Base-by-base conservation (phyloP, 768 basidiomycete genomes). In the Stropharia rugosoannulata region DNA sequence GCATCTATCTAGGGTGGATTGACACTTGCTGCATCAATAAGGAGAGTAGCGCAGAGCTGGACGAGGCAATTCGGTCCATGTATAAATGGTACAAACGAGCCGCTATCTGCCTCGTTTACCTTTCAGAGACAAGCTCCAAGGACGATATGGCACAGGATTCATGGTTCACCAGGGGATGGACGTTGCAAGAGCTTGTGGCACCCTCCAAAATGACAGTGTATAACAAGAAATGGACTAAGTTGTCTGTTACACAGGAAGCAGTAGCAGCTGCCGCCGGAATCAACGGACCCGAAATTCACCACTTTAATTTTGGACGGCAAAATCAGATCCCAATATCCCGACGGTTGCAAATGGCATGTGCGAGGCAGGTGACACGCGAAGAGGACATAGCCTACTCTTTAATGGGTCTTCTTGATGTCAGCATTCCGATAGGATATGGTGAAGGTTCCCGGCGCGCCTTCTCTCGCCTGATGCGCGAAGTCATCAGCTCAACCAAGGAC, bases 121-220 rank as follows among this genome's bases (percentile, higher is more conserved):
- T 48, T 32, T 27, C 47, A 4, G 27, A 48, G 29, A 48, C 47
- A 3, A 32, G 15, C 15, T 32, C 12, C 11, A 8, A 32, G 1
- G 8, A 11, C 7, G 27, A 48, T 7, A 32, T 32, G 25, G 27
- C 10, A 10, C 22, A 16, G 27, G 47, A 48, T 12, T 27, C 29
- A 11, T 48, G 47, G 47, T 48, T 48, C 29, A 48, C 47, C 18
- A 25, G 47, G 2, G 47, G 47, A 13, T 48, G 47, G 47, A 48
- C 47, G 12, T 32, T 48, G 29, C 19, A 46, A 22, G 49, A 49
- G 49, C 7, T 49, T n/a, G 8, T 49, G 4, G 49, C 49, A 2
- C 49, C 49, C 0, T 4, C 15, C 5, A 3, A 13, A 4, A 18
- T 19, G 9, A 22, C 16, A 5, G 37, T 49, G 16, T 49, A 49